Conservation (phyloP, 768 basidiomycete genomes). For the Leucocoprinus sp. region DNA sequence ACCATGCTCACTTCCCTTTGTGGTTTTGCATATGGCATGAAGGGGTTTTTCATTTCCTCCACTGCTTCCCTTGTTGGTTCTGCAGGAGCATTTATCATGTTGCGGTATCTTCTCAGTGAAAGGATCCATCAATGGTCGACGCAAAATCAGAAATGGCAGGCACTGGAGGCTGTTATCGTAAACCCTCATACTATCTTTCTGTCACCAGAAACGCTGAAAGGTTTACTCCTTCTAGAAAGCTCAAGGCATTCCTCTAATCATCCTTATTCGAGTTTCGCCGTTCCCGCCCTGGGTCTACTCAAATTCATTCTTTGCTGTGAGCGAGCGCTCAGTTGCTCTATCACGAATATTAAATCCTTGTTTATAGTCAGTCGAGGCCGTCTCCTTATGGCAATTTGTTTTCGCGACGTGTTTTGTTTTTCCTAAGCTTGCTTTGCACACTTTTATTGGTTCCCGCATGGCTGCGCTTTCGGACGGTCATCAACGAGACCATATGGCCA, state of each 20-base stretch:
- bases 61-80: slow-evolving; percentile 57
- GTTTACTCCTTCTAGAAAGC: slow-evolving; percentile 35
- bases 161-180: slow-evolving; percentile 68
- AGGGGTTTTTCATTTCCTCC: slow-evolving; percentile 62
- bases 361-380: slow-evolving; percentile 60
- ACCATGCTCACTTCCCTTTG: slow-evolving; percentile 59
- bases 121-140: slow-evolving; percentile 52
- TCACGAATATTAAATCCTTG: slow-evolving; percentile 1
- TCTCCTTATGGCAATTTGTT: slow-evolving; percentile 68
- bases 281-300: slow-evolving; percentile 86
- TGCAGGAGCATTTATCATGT: slow-evolving; percentile 46
- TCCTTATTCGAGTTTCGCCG: slow-evolving; percentile 73
- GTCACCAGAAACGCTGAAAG: slow-evolving; percentile 1
- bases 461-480: slow-evolving; percentile 71
- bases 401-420: slow-evolving; percentile 63
- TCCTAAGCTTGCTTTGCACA: slow-evolving; percentile 65
- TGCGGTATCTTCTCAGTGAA: slow-evolving; percentile 51
- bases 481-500: slow-evolving; percentile 68
- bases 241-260: slow-evolving; percentile 74
- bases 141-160: slow-evolving; percentile 67
- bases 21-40: slow-evolving; percentile 80
- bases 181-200: slow-evolving; percentile 17
- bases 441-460: slow-evolving; percentile 73
- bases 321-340: too few relatives aligned
- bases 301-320: slow-evolving; percentile 71